Base-by-base conservation (phyloP, 176 grass and related monocot species). In the Aegilops longissima region DNA sequence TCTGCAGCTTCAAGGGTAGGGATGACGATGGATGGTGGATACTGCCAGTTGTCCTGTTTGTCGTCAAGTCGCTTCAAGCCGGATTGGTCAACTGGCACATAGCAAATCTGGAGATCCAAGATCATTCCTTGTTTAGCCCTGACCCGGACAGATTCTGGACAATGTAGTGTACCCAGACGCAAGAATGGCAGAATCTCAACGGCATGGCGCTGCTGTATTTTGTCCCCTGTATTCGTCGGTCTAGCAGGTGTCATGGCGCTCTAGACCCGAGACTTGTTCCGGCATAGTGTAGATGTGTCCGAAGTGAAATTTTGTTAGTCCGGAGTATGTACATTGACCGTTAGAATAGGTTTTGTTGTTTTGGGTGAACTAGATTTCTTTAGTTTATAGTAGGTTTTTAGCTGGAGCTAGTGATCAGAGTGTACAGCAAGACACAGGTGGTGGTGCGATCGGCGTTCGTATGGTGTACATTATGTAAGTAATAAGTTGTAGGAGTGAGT, bases 101-200 rank as follows among this genome's bases (percentile, higher is more conserved):
- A 29, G 92, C 92, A 34, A 98, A 98, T 83, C 33, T 98, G 56
- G 97, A 98, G 85, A 94, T 96, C 58, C 92, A 96, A 78, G 97
- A 98, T 30, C 68, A 88, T 66, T 87, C 90, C 17, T 86, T 98
- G 33, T 98, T 91, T 85, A 98, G 91, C 79, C 66, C 76, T 29
- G 87, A 98, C 44, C 90, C 92, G 3, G 97, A 98, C 44, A 98
- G 91, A 91, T 98, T 98, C 77, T 98, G 97, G 97, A 70, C 93
- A 42, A 96, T 96, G 90, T 96, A 91, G 61, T 59, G 56, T 33
- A 3, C 1, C 49, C 0, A 16, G 40, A 16, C 33, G 12, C 69
- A 76, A 79, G 9, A 68, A 30, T 59, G 44, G 67, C 61, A 75
- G 4, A 17, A 34, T 76, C 27, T 79, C 9, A 42, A 58, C 45